phyloP scores from a whole-genome alignment of 2,329 filamentous ascomycete species.

The Malbranchea cinnamomea region DNA sequence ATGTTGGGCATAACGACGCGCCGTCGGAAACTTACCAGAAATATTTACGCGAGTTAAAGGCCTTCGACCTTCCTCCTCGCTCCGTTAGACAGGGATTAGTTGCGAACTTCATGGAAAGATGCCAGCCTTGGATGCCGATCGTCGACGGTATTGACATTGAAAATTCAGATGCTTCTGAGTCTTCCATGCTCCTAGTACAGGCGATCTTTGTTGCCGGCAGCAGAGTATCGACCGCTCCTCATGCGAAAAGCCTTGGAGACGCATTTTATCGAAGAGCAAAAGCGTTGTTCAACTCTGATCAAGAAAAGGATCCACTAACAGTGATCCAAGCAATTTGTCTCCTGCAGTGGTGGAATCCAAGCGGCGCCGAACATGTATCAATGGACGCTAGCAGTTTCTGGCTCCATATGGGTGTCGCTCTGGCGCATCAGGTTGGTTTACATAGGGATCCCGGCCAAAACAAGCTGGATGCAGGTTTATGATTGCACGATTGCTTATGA shows the following conservation, averaged over 20 bases:
- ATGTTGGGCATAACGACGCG: constrained; percentile 4
- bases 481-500: too few species aligned
- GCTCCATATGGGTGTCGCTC: constrained; percentile 20
- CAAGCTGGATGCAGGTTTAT: constrained; percentile 11
- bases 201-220: constrained; percentile 11
- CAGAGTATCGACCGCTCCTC: constrained; percentile 9
- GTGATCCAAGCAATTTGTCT: constrained; percentile 10
- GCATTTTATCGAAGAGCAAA: constrained; percentile 10
- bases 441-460: constrained; percentile 19
- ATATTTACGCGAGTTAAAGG: constrained; percentile 6
- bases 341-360: constrained; percentile 13
- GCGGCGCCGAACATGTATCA: constrained; percentile 20
- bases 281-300: constrained; percentile 9
- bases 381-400: constrained; percentile 22
- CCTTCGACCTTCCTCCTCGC: constrained; percentile 7
- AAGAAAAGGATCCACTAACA: constrained; percentile 9
- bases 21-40: constrained; percentile 5
- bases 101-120: constrained; percentile 9
- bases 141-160: constrained; percentile 7
- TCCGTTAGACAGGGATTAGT: constrained; percentile 8
- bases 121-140: constrained; percentile 10
- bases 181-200: constrained; percentile 6
- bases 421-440: constrained; percentile 22
- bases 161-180: not conserved
- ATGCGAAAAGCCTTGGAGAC: constrained; percentile 6